Evolutionary conservation across 306 rosid genomes (phyloP).

Genomic region (Trifolium repens): DNA sequence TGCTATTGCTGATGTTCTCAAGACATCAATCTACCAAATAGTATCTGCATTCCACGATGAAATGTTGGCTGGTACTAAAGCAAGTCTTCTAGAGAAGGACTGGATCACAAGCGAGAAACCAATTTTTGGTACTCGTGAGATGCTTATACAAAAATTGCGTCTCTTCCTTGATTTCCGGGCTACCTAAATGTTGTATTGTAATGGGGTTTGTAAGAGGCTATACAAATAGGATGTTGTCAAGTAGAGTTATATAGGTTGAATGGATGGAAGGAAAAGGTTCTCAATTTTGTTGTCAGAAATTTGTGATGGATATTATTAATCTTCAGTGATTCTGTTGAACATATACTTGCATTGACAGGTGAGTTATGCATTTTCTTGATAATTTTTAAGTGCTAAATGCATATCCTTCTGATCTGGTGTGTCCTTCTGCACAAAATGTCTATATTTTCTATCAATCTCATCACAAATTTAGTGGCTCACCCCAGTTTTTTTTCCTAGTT

Average conservation of each 20-base stretch:
- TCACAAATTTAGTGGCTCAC: no score
- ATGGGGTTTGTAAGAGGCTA: conserved; percentile 41
- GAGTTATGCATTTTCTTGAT: conserved; percentile 12
- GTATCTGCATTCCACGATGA: conserved; percentile 83
- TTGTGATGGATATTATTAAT: conserved; percentile 37
- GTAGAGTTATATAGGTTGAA: conserved; percentile 34
- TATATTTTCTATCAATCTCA: no score
- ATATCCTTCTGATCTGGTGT: no score
- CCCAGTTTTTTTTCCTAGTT: no score
- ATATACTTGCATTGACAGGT: conserved; percentile 35
- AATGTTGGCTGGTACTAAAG: conserved; percentile 78
- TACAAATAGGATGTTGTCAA: conserved; percentile 39
- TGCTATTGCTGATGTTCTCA: conserved; percentile 81
- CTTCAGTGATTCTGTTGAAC: conserved; percentile 40
- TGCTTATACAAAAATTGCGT: conserved; percentile 67
- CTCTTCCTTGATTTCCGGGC: conserved; percentile 83
- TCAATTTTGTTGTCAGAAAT: conserved; percentile 46
- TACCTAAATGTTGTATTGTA: conserved; percentile 45
- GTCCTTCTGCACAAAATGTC: no score
- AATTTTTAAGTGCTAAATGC: neutral
- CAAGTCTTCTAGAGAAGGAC: conserved; percentile 79
- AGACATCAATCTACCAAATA: conserved; percentile 74
- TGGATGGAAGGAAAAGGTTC: conserved; percentile 44
- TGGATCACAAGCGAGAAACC: conserved; percentile 70
- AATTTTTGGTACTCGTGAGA: conserved; percentile 66